phyloP scores from a whole-genome alignment of 148 eudicot genomes.

The Bassia scoparia region DNA sequence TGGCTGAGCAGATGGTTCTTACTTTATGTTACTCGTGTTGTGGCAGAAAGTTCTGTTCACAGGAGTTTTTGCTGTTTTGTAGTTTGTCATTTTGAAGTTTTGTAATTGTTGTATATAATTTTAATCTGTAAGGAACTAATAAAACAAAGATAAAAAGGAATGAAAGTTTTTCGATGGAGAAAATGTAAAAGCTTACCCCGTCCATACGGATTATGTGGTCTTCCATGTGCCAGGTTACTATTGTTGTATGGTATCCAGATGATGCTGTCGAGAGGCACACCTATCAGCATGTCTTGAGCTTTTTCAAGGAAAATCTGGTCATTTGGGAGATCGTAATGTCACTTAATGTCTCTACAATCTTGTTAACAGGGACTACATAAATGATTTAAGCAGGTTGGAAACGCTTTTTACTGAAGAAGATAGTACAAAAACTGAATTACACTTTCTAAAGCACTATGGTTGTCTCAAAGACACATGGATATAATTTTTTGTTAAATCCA shows the following conservation, averaged over 20 bases:
- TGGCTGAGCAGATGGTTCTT: too few species aligned
- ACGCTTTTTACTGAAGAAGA: slow-evolving; percentile 3
- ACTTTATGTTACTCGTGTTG: too few species aligned
- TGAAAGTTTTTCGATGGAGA: too few species aligned
- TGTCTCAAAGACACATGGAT: slow-evolving; percentile 96
- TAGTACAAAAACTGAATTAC: slow-evolving; percentile 35
- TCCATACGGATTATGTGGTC: slow-evolving; percentile 95
- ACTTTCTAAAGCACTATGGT: slow-evolving; percentile 92
- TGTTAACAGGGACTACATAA: slow-evolving; percentile 29
- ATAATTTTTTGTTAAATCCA: slow-evolving; percentile 93
- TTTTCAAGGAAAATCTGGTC: slow-evolving; percentile 90
- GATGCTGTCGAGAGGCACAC: slow-evolving; percentile 85
- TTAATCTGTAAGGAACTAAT: too few species aligned
- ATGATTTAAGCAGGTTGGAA: slow-evolving; percentile 10
- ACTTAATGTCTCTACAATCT: slow-evolving; percentile 98
- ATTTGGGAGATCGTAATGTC: slow-evolving; percentile 89
- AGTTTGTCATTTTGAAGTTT: too few species aligned
- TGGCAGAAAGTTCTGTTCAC: too few species aligned
- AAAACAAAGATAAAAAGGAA: too few species aligned
- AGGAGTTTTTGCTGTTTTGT: too few species aligned
- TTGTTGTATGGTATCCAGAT: slow-evolving; percentile 85
- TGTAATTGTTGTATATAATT: too few species aligned
- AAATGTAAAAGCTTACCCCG: slow-evolving; percentile 58
- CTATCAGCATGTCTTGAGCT: slow-evolving; percentile 96
- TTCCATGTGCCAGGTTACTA: slow-evolving; percentile 83